Percentiles rank a stretch among this genome's conserved stretches.
These are phyloP conservation scores for Tulasnella sp. DNA, from an alignment of 768 basidiomycete genomes.

Conservation along the genomic window DNA sequence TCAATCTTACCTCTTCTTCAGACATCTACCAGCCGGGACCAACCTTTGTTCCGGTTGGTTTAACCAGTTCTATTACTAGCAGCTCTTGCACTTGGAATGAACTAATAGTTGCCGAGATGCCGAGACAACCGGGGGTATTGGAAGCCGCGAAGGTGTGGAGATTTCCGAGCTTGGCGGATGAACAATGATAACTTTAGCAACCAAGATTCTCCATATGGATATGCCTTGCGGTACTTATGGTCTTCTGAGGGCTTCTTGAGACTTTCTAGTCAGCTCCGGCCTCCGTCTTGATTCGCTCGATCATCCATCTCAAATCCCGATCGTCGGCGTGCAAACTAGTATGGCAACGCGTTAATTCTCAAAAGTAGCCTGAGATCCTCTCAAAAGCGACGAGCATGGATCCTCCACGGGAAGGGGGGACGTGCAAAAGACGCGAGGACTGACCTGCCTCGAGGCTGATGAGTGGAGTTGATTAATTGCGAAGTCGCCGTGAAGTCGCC, in stretches of 20 bases:
- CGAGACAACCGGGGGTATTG: background rate
- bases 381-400: too few species aligned
- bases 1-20: background rate
- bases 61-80: background rate
- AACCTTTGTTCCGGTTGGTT: background rate
- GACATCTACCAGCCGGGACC: background rate
- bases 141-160: background rate
- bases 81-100: background rate
- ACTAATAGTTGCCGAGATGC: background rate
- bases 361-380: too few species aligned
- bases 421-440: background rate
- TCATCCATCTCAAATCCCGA: background rate
- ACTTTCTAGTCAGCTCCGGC: background rate
- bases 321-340: too few species aligned
- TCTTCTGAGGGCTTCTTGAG: background rate
- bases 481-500: background rate
- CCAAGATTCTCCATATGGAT: background rate
- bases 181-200: background rate
- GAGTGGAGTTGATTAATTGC: background rate
- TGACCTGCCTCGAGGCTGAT: background rate
- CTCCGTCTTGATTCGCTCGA: background rate
- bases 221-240: background rate
- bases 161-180: background rate
- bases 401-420: too few species aligned
- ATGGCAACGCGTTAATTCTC: too few species aligned